Conservation (phyloP, 805 yeast genomes). For the Starmerella cellae region DNA sequence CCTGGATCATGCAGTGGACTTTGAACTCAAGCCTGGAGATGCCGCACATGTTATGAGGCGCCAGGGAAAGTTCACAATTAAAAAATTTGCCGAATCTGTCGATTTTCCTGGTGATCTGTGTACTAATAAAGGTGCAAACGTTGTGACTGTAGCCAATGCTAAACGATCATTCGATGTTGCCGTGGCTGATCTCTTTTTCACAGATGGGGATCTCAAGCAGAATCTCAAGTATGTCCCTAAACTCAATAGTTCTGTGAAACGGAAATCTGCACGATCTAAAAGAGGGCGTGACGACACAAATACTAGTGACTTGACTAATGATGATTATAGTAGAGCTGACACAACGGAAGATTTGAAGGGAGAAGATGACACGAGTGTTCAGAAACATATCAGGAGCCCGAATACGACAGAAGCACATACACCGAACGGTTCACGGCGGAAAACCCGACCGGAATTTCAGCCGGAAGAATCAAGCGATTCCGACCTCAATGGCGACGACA, state of each 20-base stretch:
- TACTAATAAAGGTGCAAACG: background rate
- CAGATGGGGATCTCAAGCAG: constrained; percentile 3
- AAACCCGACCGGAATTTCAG: background rate
- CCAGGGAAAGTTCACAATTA: background rate
- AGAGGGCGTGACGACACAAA: background rate
- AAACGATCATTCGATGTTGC: background rate
- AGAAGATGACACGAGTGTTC: background rate
- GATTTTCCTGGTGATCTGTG: background rate
- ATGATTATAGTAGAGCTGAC: background rate
- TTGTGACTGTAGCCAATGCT: background rate
- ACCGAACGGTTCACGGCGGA: background rate
- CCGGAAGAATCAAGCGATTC: background rate
- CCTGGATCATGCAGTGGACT: constrained; percentile 2
- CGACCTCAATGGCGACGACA: background rate
- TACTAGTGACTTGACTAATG: background rate
- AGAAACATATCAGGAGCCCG: background rate
- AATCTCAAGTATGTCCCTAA: background rate
- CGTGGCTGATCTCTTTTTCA: constrained; percentile 9
- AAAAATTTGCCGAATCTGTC: background rate
- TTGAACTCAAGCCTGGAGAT: constrained; percentile 9
- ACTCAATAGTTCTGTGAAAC: background rate
- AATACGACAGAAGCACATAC: background rate
- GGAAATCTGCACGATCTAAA: background rate
- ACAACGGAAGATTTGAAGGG: background rate
- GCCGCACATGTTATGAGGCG: constrained; percentile 4